Conservation (phyloP, 176 grass and related monocot species). For the Oryza officinalis region DNA sequence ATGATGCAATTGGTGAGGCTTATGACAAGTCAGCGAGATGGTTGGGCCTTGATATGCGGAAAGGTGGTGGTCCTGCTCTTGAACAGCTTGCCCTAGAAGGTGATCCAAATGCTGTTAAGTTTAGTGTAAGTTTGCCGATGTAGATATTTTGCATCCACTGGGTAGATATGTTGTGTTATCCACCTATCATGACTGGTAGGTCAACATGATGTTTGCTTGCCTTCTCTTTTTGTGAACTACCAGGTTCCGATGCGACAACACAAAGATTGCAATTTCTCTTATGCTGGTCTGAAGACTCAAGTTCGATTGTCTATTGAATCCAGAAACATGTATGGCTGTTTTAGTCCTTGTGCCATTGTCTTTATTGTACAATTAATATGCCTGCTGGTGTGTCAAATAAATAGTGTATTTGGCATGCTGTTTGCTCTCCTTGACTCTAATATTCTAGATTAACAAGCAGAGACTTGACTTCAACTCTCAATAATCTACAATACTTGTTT, state of each 20-base stretch:
- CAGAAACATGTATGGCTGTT: conserved; percentile 65
- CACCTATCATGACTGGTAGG: not conserved
- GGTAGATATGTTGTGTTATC: conserved; percentile 22
- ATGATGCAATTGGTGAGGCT: conserved; percentile 99
- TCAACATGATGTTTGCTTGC: conserved; percentile 29
- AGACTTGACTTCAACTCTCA: conserved; percentile 1
- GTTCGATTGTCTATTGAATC: conserved; percentile 89
- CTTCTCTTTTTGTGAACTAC: conserved; percentile 23
- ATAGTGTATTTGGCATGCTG: conserved; percentile 3
- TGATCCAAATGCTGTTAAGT: conserved; percentile 69
- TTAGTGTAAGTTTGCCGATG: conserved; percentile 73
- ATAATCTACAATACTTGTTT: not conserved
- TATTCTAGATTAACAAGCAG: conserved; percentile 25
- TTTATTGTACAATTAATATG: conserved; percentile 13
- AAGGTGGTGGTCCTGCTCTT: conserved; percentile 93
- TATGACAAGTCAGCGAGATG: conserved; percentile 98
- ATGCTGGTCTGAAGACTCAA: conserved; percentile 99
- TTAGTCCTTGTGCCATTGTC: not conserved
- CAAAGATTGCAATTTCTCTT: conserved; percentile 99
- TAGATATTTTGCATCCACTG: conserved; percentile 6
- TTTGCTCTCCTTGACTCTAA: not conserved
- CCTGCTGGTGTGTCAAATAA: conserved; percentile 28
- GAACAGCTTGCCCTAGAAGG: conserved; percentile 93
- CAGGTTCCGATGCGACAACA: conserved; percentile 95
- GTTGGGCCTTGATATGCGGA: conserved; percentile 93